Percentiles rank a stretch among this genome's conserved stretches.
phyloP scores from a whole-genome alignment of 768 basidiomycete species.

The Leccinum broughii region DNA sequence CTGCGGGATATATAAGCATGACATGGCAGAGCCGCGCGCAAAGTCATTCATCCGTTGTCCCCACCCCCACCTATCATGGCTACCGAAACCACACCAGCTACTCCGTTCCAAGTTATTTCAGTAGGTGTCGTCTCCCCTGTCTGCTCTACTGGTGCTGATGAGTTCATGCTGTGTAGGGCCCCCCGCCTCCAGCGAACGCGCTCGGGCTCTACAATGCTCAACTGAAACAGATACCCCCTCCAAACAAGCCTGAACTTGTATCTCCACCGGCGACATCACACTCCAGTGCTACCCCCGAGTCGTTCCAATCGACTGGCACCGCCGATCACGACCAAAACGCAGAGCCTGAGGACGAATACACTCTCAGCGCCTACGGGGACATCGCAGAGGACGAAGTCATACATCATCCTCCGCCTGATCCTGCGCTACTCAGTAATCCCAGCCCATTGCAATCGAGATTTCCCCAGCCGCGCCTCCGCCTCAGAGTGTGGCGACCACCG shows the following conservation, averaged over 20 bases:
- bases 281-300: not conserved
- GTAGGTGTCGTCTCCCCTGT: too few species aligned
- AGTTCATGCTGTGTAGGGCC: too few species aligned
- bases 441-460: not conserved
- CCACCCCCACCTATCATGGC: too few species aligned
- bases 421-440: not conserved
- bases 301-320: not conserved
- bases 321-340: not conserved
- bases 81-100: too few species aligned
- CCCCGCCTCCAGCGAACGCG: too few species aligned
- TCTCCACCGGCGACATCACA: not conserved
- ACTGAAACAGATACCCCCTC: not conserved
- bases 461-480: conserved; percentile 23
- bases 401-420: conserved; percentile 30
- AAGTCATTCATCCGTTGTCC: too few species aligned
- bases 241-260: not conserved
- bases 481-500: conserved; percentile 28
- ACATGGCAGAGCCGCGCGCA: too few species aligned
- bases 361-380: conserved; percentile 46
- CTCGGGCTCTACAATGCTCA: too few species aligned
- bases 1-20: too few species aligned
- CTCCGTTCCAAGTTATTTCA: too few species aligned
- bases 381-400: conserved; percentile 42
- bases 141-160: too few species aligned
- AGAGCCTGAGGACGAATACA: conserved; percentile 38